Conservation (phyloP, 306 rosid species). For the Begonia fuchsioides region DNA sequence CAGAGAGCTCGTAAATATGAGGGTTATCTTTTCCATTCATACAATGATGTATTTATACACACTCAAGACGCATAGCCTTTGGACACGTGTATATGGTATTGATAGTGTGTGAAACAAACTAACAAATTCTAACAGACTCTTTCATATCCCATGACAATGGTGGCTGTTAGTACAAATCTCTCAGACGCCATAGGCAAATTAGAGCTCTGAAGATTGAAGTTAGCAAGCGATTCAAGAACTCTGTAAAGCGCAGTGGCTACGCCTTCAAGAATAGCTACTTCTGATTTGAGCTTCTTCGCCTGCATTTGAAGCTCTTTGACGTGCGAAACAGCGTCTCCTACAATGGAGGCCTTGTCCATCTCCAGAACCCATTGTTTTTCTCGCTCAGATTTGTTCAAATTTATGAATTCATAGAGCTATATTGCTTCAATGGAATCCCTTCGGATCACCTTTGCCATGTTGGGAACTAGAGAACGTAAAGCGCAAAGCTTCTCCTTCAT, state of each 20-base stretch:
- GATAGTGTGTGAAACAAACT: too few relatives aligned
- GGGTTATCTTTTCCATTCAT: too few relatives aligned
- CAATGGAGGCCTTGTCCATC: conserved; percentile 97
- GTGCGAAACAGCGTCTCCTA: conserved; percentile 69
- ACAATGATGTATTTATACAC: too few relatives aligned
- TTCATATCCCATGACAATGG: too few relatives aligned
- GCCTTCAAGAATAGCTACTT: conserved; percentile 54
- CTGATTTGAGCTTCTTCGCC: conserved; percentile 58
- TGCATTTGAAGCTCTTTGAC: conserved; percentile 60
- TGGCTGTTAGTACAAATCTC: conserved; percentile 43
- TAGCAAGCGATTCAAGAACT: conserved; percentile 60
- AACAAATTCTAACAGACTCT: too few relatives aligned
- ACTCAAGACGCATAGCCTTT: too few relatives aligned
- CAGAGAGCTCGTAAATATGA: too few relatives aligned
- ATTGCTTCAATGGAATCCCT: too few relatives aligned
- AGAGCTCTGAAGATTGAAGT: conserved; percentile 51
- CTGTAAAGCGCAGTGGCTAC: conserved; percentile 51
- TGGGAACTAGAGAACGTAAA: conserved; percentile 77
- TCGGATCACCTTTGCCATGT: conserved; percentile 55
- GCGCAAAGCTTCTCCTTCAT: conserved; percentile 93
- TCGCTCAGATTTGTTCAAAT: neutral
- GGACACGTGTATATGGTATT: too few relatives aligned
- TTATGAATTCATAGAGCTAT: neutral
- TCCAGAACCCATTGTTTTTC: conserved; percentile 6
- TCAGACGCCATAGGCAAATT: conserved; percentile 48